phyloP scores from a whole-genome alignment of 1,284 basidiomycete species.

The Microbotryum lychnidis-dioicae region DNA sequence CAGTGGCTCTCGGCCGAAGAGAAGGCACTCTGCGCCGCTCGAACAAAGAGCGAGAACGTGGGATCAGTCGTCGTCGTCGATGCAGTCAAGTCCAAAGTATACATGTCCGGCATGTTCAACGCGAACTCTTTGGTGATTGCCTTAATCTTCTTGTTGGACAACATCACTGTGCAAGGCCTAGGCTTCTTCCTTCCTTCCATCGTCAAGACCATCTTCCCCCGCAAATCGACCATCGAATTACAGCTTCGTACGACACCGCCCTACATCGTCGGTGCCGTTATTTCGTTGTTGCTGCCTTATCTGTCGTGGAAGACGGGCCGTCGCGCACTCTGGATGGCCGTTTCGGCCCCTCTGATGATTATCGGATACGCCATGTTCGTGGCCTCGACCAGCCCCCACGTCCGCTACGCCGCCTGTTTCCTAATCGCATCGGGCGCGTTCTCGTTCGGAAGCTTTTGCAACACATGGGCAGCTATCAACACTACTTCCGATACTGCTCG shows the following conservation, averaged over 20 bases:
- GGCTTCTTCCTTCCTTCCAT: slow-evolving; percentile 39
- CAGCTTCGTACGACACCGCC: slow-evolving; percentile 39
- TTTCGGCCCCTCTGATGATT: slow-evolving; percentile 28
- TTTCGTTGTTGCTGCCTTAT: slow-evolving; percentile 31
- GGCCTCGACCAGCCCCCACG: slow-evolving; percentile 24
- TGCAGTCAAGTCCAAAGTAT: slow-evolving; percentile 29
- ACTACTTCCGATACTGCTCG: slow-evolving; percentile 36
- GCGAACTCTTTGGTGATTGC: slow-evolving; percentile 31
- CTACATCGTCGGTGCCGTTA: slow-evolving; percentile 35
- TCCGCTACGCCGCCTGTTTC: slow-evolving; percentile 35
- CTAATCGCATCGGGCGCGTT: slow-evolving; percentile 37
- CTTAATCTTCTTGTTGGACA: slow-evolving; percentile 41
- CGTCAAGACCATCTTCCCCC: slow-evolving; percentile 40
- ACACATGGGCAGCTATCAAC: slow-evolving; percentile 31
- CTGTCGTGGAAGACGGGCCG: slow-evolving; percentile 35
- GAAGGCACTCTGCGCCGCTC: slow-evolving; percentile 31
- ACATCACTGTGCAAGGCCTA: slow-evolving; percentile 39
- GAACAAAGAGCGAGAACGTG: slow-evolving; percentile 41
- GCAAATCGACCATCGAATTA: slow-evolving; percentile 34
- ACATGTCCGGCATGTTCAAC: slow-evolving; percentile 32
- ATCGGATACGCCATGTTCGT: slow-evolving; percentile 36
- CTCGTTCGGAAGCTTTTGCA: slow-evolving; percentile 35
- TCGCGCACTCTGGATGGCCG: slow-evolving; percentile 19
- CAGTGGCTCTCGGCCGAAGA: slow-evolving; percentile 39
- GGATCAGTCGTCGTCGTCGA: slow-evolving; percentile 37